A percentile compares a stretch with the other conserved stretches of the same genome.
phyloP scores from a whole-genome alignment of 495 filamentous ascomycete species.

The Penicillium goetzii region DNA sequence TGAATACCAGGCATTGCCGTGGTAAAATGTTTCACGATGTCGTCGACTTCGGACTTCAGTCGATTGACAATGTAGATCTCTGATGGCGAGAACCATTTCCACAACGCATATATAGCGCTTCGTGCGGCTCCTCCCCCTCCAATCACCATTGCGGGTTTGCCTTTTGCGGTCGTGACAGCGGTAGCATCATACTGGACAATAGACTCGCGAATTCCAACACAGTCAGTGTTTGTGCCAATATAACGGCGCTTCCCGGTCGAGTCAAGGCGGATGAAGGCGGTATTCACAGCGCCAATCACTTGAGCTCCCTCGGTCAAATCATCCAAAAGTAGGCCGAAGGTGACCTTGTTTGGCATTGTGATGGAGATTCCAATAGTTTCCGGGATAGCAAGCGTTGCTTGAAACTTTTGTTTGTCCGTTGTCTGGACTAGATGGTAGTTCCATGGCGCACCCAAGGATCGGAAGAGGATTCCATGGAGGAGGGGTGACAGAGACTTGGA shows the following conservation, averaged over 20 bases:
- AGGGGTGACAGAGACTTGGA: conserved; percentile 62
- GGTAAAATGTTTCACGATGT: conserved; percentile 52
- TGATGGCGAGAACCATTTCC: conserved; percentile 56
- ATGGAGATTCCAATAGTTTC: conserved; percentile 54
- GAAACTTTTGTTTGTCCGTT: conserved; percentile 29
- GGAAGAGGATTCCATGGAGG: conserved; percentile 60
- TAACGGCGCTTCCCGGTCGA: conserved; percentile 42
- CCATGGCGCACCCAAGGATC: conserved; percentile 50
- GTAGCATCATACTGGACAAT: conserved; percentile 56
- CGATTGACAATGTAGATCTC: conserved; percentile 66
- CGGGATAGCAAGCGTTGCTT: background rate
- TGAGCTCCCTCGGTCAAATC: conserved; percentile 59
- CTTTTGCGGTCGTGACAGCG: conserved; percentile 36
- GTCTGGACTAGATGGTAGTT: conserved; percentile 54
- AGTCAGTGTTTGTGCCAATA: conserved; percentile 68
- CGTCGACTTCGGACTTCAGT: conserved; percentile 54
- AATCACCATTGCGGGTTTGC: conserved; percentile 52
- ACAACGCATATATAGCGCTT: conserved; percentile 63
- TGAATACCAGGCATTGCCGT: conserved; percentile 1
- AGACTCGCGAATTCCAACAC: conserved; percentile 62
- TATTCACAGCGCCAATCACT: conserved; percentile 66
- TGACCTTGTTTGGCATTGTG: conserved; percentile 69
- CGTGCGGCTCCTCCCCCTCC: conserved; percentile 65
- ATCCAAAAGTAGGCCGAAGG: conserved; percentile 60
- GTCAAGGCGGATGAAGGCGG: conserved; percentile 54